phyloP scores from a whole-genome alignment of 2,329 filamentous ascomycete species.

The Pleurostoma richardsiae region DNA sequence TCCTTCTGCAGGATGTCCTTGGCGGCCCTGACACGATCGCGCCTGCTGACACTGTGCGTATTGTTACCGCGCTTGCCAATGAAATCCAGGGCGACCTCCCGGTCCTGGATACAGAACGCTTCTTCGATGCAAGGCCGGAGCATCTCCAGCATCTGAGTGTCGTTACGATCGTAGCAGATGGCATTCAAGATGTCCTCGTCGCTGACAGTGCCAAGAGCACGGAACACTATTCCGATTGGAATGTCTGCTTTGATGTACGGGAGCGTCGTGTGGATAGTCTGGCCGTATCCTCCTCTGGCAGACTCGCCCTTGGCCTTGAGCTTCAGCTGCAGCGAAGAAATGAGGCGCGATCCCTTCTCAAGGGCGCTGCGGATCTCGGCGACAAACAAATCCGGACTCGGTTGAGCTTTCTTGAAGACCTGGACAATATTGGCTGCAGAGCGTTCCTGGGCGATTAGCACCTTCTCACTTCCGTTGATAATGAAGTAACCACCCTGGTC shows the following conservation, averaged over 20 bases:
- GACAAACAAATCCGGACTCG: slow-evolving; percentile 87
- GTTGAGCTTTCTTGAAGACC: slow-evolving; percentile 94
- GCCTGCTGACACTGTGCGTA: slow-evolving; percentile 67
- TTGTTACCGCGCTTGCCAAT: slow-evolving; percentile 84
- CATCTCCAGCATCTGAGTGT: slow-evolving; percentile 97
- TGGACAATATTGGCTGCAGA: slow-evolving; percentile 98
- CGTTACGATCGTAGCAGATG: slow-evolving; percentile 92
- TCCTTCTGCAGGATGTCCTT: slow-evolving; percentile 96
- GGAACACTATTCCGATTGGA: slow-evolving; percentile 91
- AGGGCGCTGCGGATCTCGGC: slow-evolving; percentile 95
- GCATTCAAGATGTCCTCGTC: slow-evolving; percentile 98
- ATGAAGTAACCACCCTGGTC: slow-evolving; percentile 99
- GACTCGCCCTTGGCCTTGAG: slow-evolving; percentile 80
- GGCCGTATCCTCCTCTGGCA: slow-evolving; percentile 74
- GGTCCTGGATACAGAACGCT: slow-evolving; percentile 91
- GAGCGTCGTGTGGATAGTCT: slow-evolving; percentile 83
- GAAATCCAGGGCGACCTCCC: slow-evolving; percentile 88
- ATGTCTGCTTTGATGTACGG: slow-evolving; percentile 94
- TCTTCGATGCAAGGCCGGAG: slow-evolving; percentile 96
- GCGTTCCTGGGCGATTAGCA: slow-evolving; percentile 94
- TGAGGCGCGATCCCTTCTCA: slow-evolving; percentile 91
- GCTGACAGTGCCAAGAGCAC: slow-evolving; percentile 90
- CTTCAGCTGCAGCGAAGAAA: slow-evolving; percentile 89
- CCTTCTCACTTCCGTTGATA: slow-evolving; percentile 98
- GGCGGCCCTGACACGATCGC: slow-evolving; percentile 88